Conservation (phyloP, 345 rosid species). For the Sisymbrium altissimum region DNA sequence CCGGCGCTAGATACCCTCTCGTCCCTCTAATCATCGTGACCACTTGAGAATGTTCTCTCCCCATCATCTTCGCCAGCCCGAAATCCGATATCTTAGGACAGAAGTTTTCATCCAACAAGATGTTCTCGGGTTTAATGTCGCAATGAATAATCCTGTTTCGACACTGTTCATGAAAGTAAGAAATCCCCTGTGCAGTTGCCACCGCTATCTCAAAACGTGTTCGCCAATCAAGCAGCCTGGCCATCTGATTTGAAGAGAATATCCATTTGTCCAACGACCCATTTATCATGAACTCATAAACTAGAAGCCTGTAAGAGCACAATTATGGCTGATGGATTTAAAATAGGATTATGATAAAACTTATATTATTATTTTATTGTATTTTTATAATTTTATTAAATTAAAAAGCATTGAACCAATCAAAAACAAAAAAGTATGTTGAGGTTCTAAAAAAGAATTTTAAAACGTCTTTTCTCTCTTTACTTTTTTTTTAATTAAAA, state of each 20-base stretch:
- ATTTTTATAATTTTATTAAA: too few relatives aligned
- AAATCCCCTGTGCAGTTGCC: constrained; percentile 65
- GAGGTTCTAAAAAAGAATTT: too few relatives aligned
- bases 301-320: constrained; percentile 65
- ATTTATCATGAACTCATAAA: constrained; percentile 74
- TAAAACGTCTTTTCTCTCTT: too few relatives aligned
- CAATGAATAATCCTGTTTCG: constrained; percentile 64
- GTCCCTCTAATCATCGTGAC: constrained; percentile 77
- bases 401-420: too few relatives aligned
- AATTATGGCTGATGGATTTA: too few relatives aligned
- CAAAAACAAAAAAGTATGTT: too few relatives aligned
- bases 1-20: constrained; percentile 75
- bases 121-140: constrained; percentile 74
- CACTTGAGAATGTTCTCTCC: constrained; percentile 66
- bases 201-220: constrained; percentile 57
- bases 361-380: too few relatives aligned
- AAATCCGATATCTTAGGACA: constrained; percentile 75
- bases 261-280: constrained; percentile 81
- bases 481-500: too few relatives aligned
- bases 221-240: constrained; percentile 53
- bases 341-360: too few relatives aligned
- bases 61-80: constrained; percentile 73
- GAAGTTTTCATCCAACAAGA: constrained; percentile 52
- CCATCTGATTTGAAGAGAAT: constrained; percentile 37
- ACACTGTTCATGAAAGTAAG: constrained; percentile 79